Evolutionary conservation across 208 protist genomes (phyloP).

Genomic region (Leishmania lainsoni): DNA sequence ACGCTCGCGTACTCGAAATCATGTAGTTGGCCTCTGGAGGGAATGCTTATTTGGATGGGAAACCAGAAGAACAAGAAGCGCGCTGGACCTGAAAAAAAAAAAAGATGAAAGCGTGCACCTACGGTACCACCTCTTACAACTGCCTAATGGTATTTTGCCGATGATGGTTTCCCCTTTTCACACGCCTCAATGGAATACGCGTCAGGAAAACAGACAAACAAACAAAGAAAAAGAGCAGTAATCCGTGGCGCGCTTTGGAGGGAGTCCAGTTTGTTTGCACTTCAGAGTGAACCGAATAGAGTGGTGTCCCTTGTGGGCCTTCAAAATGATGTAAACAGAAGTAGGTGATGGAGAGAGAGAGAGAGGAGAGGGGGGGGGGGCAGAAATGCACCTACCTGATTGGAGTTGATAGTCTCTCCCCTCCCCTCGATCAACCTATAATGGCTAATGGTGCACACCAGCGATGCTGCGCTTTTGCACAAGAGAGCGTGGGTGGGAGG

Average conservation of each 20-base stretch:
- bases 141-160: not conserved
- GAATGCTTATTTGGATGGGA: not conserved
- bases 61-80: not conserved
- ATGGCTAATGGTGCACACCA: not conserved
- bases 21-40: not conserved
- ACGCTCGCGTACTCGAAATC: slow-evolving; percentile 5
- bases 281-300: not conserved
- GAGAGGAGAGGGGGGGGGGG: not conserved
- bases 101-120: not conserved
- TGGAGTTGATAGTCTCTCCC: not conserved
- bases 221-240: not conserved
- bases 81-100: not conserved
- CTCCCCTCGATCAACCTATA: not conserved
- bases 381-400: not conserved
- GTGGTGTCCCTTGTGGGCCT: not conserved
- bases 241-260: not conserved
- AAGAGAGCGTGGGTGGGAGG: not conserved
- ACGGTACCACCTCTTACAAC: not conserved
- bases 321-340: not conserved
- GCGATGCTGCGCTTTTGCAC: not conserved
- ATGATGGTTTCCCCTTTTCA: not conserved
- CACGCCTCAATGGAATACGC: not conserved
- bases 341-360: not conserved
- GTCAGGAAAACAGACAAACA: not conserved
- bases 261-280: not conserved